Conservation (phyloP, 148 eudicot genomes). For the Rhododendron kiyosumense region DNA sequence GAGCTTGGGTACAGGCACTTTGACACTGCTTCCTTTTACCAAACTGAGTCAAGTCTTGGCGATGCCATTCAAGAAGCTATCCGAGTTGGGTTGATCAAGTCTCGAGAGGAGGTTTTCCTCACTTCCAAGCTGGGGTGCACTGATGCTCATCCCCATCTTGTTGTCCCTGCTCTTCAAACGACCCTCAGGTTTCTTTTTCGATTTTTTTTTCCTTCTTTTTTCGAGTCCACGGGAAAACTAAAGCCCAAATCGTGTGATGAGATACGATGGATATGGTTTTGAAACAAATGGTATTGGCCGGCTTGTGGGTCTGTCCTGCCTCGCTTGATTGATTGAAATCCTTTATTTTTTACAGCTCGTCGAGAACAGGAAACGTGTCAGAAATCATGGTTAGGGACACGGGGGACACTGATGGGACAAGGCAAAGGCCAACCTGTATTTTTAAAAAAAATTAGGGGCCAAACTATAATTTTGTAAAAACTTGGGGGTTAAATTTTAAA, state of each 20-base stretch:
- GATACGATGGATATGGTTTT: background rate
- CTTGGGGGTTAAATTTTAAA: no score
- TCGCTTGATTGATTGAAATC: background rate
- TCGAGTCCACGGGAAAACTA: background rate
- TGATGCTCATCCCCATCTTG: background rate
- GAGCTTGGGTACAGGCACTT: background rate
- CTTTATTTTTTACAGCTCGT: background rate
- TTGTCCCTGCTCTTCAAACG: background rate
- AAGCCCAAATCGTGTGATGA: background rate
- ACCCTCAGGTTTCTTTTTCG: background rate
- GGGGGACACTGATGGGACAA: no score
- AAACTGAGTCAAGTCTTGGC: background rate
- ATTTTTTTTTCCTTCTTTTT: background rate
- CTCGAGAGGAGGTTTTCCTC: background rate
- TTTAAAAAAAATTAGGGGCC: no score
- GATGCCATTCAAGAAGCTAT: background rate
- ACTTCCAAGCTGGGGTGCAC: constrained; percentile 3
- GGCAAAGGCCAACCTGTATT: no score
- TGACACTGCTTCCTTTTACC: background rate
- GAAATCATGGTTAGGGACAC: no score
- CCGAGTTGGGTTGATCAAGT: background rate
- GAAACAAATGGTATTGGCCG: background rate
- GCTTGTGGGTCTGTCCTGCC: background rate
- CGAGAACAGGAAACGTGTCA: background rate
- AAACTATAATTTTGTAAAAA: no score